phyloP scores from a whole-genome alignment of 2,329 filamentous ascomycete species.

The Penicillium sp. region DNA sequence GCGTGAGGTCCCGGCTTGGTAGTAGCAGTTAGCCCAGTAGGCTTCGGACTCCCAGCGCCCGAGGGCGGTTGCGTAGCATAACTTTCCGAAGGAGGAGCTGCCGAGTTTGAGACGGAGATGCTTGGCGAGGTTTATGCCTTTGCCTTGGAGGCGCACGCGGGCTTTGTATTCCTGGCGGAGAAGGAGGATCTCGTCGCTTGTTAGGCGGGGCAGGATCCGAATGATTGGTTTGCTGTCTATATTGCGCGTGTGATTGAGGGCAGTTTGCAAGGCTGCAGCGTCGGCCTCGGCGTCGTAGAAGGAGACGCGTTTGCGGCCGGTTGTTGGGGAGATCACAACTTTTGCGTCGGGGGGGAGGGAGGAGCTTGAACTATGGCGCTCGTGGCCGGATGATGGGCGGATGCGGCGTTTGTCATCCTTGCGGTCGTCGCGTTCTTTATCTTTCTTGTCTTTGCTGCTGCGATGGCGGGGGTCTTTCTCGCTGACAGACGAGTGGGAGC shows the following conservation, averaged over 20 bases:
- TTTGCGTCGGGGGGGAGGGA: conserved; percentile 37
- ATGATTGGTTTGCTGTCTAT: conserved; percentile 71
- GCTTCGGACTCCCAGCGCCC: conserved; percentile 90
- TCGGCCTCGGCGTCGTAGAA: conserved; percentile 84
- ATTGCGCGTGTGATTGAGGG: conserved; percentile 65
- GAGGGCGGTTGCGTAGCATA: conserved; percentile 83
- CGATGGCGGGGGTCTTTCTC: conserved; percentile 16
- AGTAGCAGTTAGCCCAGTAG: conserved; percentile 98
- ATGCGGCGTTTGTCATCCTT: conserved; percentile 28
- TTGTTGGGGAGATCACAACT: conserved; percentile 46
- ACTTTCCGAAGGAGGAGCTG: conserved; percentile 72
- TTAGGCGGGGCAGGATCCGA: conserved; percentile 78
- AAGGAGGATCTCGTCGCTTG: conserved; percentile 83
- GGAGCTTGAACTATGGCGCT: conserved; percentile 26
- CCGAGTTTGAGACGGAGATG: conserved; percentile 50
- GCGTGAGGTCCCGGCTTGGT: conserved; percentile 79
- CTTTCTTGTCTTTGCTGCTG: conserved; percentile 31
- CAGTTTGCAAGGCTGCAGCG: conserved; percentile 71
- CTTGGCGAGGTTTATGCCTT: conserved; percentile 53
- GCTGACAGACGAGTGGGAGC: conserved; percentile 25
- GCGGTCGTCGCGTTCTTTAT: conserved; percentile 31
- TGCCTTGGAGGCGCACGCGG: conserved; percentile 65
- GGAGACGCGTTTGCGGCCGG: conserved; percentile 61
- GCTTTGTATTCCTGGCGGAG: conserved; percentile 88
- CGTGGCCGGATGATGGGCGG: conserved; percentile 26